Evolutionary conservation across 192 early-diverging fungal genomes (phyloP).

Genomic region (Coemansia sp.): DNA sequence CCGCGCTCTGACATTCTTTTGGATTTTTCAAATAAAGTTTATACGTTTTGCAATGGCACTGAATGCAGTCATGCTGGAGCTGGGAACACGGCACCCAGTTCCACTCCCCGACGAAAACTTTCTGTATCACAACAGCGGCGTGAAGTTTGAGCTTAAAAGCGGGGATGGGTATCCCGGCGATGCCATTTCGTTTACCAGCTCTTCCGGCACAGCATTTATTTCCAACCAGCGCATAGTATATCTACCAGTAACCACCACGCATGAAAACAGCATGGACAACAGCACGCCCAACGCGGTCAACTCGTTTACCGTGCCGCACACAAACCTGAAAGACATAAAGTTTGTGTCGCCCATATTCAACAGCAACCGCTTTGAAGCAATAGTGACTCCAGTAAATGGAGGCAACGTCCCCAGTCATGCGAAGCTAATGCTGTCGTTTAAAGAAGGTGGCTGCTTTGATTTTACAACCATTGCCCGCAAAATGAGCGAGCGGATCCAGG

Average conservation of each 20-base stretch:
- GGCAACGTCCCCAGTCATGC: conserved; percentile 13
- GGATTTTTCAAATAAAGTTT: not conserved
- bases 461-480: conserved; percentile 40
- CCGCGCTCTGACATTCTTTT: no score
- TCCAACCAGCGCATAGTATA: conserved; percentile 51
- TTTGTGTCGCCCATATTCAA: conserved; percentile 45
- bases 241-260: conserved; percentile 24
- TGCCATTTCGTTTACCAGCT: conserved; percentile 9
- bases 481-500: conserved; percentile 30
- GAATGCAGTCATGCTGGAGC: conserved; percentile 43
- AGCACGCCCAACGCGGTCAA: conserved; percentile 10
- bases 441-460: conserved; percentile 50
- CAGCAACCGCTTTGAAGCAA: conserved; percentile 38
- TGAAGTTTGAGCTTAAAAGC: conserved; percentile 45
- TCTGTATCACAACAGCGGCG: conserved; percentile 52
- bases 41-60: conserved; percentile 28
- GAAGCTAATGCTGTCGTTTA: conserved; percentile 30
- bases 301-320: conserved; percentile 40
- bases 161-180: conserved; percentile 38
- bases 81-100: conserved; percentile 38
- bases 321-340: conserved; percentile 19
- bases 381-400: conserved; percentile 17
- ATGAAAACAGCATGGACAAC: conserved; percentile 21
- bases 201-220: conserved; percentile 42
- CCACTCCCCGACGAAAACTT: conserved; percentile 48